These are phyloP conservation scores for Botrytis aclada DNA, from an alignment of 2,329 filamentous ascomycete genomes.

Conservation along the genomic window DNA sequence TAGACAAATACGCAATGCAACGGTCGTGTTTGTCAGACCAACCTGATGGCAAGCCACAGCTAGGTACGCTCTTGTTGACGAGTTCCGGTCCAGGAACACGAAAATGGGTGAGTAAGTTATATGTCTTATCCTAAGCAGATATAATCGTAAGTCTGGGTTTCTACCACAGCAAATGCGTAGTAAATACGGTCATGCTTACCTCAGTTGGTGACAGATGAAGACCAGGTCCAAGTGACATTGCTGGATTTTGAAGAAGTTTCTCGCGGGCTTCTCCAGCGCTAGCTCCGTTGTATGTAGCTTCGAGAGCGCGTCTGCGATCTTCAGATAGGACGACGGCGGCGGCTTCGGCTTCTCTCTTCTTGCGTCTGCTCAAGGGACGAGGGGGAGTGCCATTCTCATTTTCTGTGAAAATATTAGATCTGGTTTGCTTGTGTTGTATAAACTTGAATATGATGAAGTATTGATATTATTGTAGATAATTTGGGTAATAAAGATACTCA, in stretches of 20 bases:
- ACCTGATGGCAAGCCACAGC: slow-evolving; percentile 16
- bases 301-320: slow-evolving; percentile 1
- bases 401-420: neutral
- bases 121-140: neutral
- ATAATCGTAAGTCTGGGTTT: neutral
- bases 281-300: slow-evolving; percentile 9
- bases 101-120: slow-evolving; percentile 14
- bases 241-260: slow-evolving; percentile 10
- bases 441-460: neutral
- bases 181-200: neutral
- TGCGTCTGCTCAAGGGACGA: neutral
- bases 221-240: neutral
- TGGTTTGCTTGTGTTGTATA: neutral
- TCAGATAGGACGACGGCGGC: neutral
- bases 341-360: neutral
- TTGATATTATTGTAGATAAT: neutral
- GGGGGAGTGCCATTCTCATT: neutral
- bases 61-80: slow-evolving; percentile 16
- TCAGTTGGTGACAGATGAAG: neutral
- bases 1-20: slow-evolving; percentile 20
- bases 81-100: slow-evolving; percentile 16
- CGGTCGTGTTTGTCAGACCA: slow-evolving; percentile 20
- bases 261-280: slow-evolving; percentile 9
- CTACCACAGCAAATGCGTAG: neutral
- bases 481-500: neutral